Base-by-base conservation (phyloP, 371 early-diverging fungal species). In the Cokeromyces recurvatus region DNA sequence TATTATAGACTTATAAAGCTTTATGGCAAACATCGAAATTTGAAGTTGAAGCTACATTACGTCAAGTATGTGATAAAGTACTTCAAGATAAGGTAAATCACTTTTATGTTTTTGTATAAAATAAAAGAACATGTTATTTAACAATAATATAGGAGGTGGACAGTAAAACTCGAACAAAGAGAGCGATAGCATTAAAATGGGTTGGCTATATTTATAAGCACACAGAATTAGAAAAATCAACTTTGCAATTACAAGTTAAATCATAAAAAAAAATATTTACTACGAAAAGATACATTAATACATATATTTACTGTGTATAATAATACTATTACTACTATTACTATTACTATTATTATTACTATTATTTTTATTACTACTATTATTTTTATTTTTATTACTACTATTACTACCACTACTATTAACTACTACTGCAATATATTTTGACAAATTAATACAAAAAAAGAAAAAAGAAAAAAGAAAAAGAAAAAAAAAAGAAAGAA, bases 1-100 rank as follows among this genome's bases (percentile, higher is more conserved):
- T 44, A 36, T 48, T 36, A 17, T 78, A 87, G 71, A 89, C 89
- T 16, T 72, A 95, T 53, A 86, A 92, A 55, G 91, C 93, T 1
- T 77, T 97, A 46, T 96, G 96, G 96, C 81, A 90, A 62, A 92
- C 91, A 9, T 88, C 89, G 29, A 92, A 92, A 56, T 77, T 97
- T 46, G 98, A 97, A 62, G 92, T 97, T 5, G 92, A 95, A 57
- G 82, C 65, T 9, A 75, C 71, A 2, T 64, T 96, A 46, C 81
- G 95, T 23, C 89, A 92, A 65, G 90, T 89, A 2, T 95, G 97
- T 74, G 94, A 92, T 63, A 57, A 64, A 16, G 86, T 90, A 12
- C 72, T 95, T 39, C 75, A 81, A 32, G 91, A 91, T 51, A 58
- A 58, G 50, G 40, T 46, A 45, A 11, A 35, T 48, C n/a, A n/a